Evolutionary conservation across 225 moss, liverwort and hornwort genomes (phyloP).

Genomic region (Bryum argenteum): DNA sequence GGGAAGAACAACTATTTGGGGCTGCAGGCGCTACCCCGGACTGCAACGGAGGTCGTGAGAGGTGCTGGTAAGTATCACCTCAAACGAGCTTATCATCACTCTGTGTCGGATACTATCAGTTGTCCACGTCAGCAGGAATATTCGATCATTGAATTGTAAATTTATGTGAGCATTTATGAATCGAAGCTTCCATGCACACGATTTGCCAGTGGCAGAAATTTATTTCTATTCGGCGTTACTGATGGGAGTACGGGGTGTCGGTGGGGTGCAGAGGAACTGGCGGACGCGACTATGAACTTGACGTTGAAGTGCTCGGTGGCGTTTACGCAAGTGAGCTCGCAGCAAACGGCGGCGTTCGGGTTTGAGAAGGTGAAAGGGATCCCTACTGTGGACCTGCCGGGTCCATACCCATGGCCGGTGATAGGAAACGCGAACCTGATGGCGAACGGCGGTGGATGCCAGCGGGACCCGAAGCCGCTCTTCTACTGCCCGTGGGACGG

Average conservation of each 20-base stretch:
- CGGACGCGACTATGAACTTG: background rate
- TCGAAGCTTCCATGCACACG: too few relatives aligned
- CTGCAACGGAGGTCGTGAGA: accelerated
- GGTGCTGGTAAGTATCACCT: background rate
- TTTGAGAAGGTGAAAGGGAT: conserved; percentile 11
- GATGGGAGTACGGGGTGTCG: too few relatives aligned
- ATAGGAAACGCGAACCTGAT: conserved; percentile 38
- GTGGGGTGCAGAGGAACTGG: conserved; percentile 26
- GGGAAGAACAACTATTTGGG: conserved; percentile 27
- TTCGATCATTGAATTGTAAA: too few relatives aligned
- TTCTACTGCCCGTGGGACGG: conserved; percentile 47
- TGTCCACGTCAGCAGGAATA: too few relatives aligned
- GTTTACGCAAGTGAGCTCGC: background rate
- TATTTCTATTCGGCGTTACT: too few relatives aligned
- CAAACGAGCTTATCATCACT: background rate
- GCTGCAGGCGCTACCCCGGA: background rate
- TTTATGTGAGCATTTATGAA: too few relatives aligned
- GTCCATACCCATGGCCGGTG: conserved; percentile 27
- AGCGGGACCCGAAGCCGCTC: background rate
- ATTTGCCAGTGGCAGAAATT: too few relatives aligned
- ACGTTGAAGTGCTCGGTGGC: conserved; percentile 11
- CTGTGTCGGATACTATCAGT: too few relatives aligned
- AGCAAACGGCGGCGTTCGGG: conserved; percentile 15
- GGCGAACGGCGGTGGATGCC: conserved; percentile 35
- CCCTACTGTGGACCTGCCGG: background rate